Conservation (phyloP, 1,284 basidiomycete genomes). For the Cutaneotrichosporon cutaneum region DNA sequence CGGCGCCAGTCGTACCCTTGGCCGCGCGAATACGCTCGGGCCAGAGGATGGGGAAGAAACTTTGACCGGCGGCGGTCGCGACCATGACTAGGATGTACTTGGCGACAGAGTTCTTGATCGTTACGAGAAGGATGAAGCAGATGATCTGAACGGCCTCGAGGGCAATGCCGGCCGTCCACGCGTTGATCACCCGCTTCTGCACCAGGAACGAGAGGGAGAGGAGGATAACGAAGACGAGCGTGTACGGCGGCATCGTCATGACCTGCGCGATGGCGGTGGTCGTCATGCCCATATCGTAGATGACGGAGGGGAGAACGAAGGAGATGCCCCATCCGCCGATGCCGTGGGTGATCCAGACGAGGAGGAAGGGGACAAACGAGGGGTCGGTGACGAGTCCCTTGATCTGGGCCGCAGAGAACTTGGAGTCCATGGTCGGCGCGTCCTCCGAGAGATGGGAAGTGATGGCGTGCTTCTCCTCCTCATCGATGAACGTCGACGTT, state of each 20-base stretch:
- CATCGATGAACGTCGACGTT: conserved; percentile 8
- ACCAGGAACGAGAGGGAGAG: conserved; percentile 12
- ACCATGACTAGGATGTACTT: conserved; percentile 20
- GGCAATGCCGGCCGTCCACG: conserved; percentile 8
- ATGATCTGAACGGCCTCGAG: conserved; percentile 11
- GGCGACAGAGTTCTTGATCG: not conserved
- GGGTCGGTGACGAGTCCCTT: conserved; percentile 7
- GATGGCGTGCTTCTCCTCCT: conserved; percentile 5
- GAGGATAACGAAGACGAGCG: conserved; percentile 20
- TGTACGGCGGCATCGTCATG: conserved; percentile 23
- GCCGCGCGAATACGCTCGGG: conserved; percentile 17
- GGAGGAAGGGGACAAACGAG: conserved; percentile 9
- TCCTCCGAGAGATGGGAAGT: conserved; percentile 8
- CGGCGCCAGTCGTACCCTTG: conserved; percentile 12
- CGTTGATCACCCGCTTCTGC: not conserved
- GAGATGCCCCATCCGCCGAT: conserved; percentile 21
- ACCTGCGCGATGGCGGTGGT: conserved; percentile 18
- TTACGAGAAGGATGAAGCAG: conserved; percentile 18
- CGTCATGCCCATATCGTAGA: conserved; percentile 16
- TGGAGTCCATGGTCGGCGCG: conserved; percentile 10
- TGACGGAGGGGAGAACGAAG: conserved; percentile 17
- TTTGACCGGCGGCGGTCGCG: conserved; percentile 14
- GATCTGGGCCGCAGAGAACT: conserved; percentile 4
- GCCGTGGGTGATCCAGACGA: conserved; percentile 22
- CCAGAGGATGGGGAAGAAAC: conserved; percentile 18